Base-by-base conservation (phyloP, 2,329 filamentous ascomycete genomes). In the Orbilia blumenaviensis region DNA sequence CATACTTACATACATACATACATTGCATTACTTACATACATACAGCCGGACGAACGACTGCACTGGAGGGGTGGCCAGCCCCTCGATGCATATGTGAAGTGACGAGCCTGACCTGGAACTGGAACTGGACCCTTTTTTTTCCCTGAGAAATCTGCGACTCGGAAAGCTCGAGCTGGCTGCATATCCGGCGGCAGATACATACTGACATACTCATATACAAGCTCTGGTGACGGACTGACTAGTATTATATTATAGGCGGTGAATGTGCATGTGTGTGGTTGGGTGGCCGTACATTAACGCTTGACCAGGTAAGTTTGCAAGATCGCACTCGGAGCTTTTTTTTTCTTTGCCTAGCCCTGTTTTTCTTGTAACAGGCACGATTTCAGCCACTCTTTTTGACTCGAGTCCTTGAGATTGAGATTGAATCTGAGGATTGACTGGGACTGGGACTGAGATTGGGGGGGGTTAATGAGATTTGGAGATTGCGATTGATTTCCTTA, bases 251-350 rank as follows among this genome's bases (percentile, higher is more conserved):
- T n/a, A n/a, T n/a, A n/a, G n/a, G n/a, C n/a, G n/a, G n/a, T n/a
- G n/a, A n/a, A n/a, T n/a, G n/a, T n/a, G n/a, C n/a, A n/a, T n/a
- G n/a, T n/a, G n/a, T n/a, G n/a, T n/a, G n/a, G n/a, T n/a, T n/a
- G n/a, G n/a, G n/a, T n/a, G n/a, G n/a, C n/a, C n/a, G n/a, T n/a
- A n/a, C n/a, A n/a, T n/a, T n/a, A n/a, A n/a, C n/a, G 36, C 9
- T 2, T 8, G 12, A n/a, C 9, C 18, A 48, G 12, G 44, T 27
- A 12, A 23, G 44, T 25, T 36, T 44, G 7, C 12, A 18, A 32
- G 27, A 36, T 56, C 52, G 50, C 50, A 56, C 52, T 56, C 52
- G 52, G 52, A 56, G 52, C 52, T 27, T 56, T 29, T n/a, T n/a
- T n/a, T n/a, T n/a, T n/a, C n/a, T n/a, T n/a, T n/a, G n/a, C n/a